A percentile compares a stretch with the other conserved stretches of the same genome.
Evolutionary conservation across 768 basidiomycete genomes (phyloP).

Genomic region (Rhodotorula toruloides): DNA sequence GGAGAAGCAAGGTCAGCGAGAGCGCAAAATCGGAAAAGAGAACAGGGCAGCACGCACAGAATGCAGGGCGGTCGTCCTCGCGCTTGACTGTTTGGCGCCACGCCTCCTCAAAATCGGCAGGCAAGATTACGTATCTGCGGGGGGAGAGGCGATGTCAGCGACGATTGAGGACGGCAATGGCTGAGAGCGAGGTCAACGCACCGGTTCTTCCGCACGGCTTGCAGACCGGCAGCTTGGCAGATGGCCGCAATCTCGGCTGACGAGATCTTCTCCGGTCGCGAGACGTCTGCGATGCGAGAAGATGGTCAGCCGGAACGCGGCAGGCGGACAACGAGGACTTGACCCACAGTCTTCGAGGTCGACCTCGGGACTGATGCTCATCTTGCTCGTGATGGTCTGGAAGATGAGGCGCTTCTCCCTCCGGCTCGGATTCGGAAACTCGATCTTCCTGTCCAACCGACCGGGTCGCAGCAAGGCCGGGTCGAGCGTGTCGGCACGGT

Average conservation of each 20-base stretch:
- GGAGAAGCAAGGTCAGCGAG: too few relatives aligned
- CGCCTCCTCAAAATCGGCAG: slow-evolving; percentile 96
- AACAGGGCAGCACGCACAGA: slow-evolving; percentile 57
- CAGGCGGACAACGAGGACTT: not conserved
- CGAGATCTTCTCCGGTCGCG: slow-evolving; percentile 88
- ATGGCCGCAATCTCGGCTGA: slow-evolving; percentile 94
- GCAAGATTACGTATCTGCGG: slow-evolving; percentile 74
- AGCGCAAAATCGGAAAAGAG: too few relatives aligned
- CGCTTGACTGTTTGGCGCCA: slow-evolving; percentile 99
- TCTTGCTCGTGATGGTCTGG: slow-evolving; percentile 93
- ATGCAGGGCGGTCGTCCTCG: slow-evolving; percentile 91
- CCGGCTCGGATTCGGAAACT: slow-evolving; percentile 89
- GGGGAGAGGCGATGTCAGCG: not conserved
- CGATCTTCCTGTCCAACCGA: slow-evolving; percentile 95
- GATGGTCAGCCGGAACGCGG: not conserved
- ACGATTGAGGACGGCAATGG: not conserved
- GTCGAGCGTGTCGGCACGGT: slow-evolving; percentile 95
- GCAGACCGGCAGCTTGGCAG: slow-evolving; percentile 92
- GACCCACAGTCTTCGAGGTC: slow-evolving; percentile 93
- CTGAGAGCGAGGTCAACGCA: slow-evolving; percentile 1
- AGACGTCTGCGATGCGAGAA: slow-evolving; percentile 63
- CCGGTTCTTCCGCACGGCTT: slow-evolving; percentile 98
- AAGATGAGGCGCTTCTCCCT: slow-evolving; percentile 95
- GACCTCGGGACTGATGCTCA: slow-evolving; percentile 96
- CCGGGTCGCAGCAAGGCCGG: slow-evolving; percentile 95